A percentile compares a stretch with the other conserved stretches of the same genome.
These are phyloP conservation scores for Apodospora peruviana DNA, from an alignment of 495 filamentous ascomycete genomes.

Conservation along the genomic window DNA sequence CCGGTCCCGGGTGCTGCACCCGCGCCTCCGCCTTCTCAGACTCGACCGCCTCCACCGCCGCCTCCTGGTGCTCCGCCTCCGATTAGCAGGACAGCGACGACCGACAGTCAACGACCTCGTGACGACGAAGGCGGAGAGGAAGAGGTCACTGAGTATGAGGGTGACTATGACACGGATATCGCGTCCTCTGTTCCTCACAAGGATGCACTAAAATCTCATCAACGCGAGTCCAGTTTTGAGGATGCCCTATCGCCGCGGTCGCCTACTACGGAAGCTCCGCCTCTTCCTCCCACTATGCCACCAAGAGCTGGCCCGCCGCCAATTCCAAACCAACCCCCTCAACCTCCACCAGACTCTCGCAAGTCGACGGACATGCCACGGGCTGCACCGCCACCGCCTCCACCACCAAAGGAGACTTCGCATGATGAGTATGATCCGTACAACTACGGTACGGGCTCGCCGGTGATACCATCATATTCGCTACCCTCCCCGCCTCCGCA, in stretches of 20 bases:
- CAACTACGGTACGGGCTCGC: constrained; percentile 51
- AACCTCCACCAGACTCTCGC: constrained; percentile 39
- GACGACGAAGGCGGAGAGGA: constrained; percentile 65
- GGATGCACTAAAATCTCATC: constrained; percentile 83
- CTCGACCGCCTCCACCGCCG: constrained; percentile 72
- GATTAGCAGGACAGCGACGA: constrained; percentile 56
- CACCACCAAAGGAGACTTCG: constrained; percentile 46
- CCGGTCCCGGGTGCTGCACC: constrained; percentile 46
- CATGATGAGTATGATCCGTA: constrained; percentile 74
- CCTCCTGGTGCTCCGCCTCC: constrained; percentile 49
- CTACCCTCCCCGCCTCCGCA: constrained; percentile 46
- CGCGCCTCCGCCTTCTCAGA: constrained; percentile 49
- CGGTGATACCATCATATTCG: constrained; percentile 37
- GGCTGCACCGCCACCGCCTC: constrained; percentile 60
- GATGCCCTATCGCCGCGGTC: constrained; percentile 44
- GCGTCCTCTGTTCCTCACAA: constrained; percentile 83
- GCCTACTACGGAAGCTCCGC: constrained; percentile 38
- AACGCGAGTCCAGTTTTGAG: constrained; percentile 66
- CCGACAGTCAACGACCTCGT: constrained; percentile 41
- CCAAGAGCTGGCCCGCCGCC: constrained; percentile 50
- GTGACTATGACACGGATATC: constrained; percentile 97
- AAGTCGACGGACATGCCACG: constrained; percentile 65
- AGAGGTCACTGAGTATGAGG: constrained; percentile 91
- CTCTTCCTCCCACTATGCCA: constrained; percentile 42
- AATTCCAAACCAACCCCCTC: constrained; percentile 50